Evolutionary conservation across 2,329 filamentous ascomycete species (phyloP).

Genomic region (Aspergillus bombycis): DNA sequence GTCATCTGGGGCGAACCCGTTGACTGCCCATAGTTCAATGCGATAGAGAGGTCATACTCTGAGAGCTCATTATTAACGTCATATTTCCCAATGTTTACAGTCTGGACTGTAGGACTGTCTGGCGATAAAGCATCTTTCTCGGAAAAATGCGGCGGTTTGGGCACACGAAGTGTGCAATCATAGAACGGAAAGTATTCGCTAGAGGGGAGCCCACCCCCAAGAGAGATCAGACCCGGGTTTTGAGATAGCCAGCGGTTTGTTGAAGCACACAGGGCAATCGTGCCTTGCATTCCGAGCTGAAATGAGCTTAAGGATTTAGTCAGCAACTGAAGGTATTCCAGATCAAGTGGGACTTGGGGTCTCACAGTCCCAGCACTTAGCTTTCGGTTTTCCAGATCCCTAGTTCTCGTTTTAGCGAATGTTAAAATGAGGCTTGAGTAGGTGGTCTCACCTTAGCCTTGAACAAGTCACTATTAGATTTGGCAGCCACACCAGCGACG

Average conservation of each 20-base stretch:
- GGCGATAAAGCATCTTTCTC: neutral
- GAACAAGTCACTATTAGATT: neutral
- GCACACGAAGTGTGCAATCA: neutral
- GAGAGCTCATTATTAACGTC: neutral
- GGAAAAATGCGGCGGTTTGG: neutral
- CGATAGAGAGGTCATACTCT: slow-evolving; percentile 70
- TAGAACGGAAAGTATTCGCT: neutral
- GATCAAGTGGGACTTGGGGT: neutral
- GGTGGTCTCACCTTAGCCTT: neutral
- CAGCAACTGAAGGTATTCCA: neutral
- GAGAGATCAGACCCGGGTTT: slow-evolving; percentile 28
- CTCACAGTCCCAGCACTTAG: neutral
- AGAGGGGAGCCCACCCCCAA: neutral
- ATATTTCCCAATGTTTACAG: neutral
- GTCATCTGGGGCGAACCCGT: slow-evolving; percentile 79
- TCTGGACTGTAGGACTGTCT: neutral
- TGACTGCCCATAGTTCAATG: slow-evolving; percentile 84
- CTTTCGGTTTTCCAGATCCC: neutral
- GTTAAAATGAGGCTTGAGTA: neutral
- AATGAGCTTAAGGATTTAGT: neutral
- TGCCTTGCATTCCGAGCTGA: neutral
- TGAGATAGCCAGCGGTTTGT: neutral
- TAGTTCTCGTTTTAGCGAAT: neutral
- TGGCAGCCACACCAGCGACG: neutral
- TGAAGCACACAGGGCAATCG: neutral